Percentiles rank a stretch among this genome's conserved stretches.
Evolutionary conservation across 176 grass and related monocot genomes (phyloP).

Genomic region (Oryza longistaminata): DNA sequence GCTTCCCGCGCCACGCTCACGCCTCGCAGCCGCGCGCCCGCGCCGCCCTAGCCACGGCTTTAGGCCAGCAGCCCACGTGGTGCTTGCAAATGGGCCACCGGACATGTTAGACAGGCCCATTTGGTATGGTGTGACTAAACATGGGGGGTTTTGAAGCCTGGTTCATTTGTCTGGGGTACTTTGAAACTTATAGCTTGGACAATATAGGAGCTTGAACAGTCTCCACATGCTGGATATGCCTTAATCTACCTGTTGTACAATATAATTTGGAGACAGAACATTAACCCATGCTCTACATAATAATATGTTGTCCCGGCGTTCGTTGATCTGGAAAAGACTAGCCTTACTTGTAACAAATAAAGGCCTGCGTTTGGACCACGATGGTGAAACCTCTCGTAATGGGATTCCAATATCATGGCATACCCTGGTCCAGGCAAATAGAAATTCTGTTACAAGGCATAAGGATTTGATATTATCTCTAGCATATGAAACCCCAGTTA

Average conservation of each 20-base stretch:
- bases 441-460: background rate
- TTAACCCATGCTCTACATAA: conserved; percentile 14
- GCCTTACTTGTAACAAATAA: conserved; percentile 92
- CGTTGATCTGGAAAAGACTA: background rate
- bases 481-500: background rate
- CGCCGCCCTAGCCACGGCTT: too few relatives aligned
- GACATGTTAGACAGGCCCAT: too few relatives aligned
- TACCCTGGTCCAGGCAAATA: conserved; percentile 52
- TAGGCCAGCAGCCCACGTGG: too few relatives aligned
- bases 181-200: too few relatives aligned
- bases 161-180: too few relatives aligned
- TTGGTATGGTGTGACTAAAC: too few relatives aligned
- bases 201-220: conserved; percentile 58
- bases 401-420: conserved; percentile 74
- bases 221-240: conserved; percentile 83
- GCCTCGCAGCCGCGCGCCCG: too few relatives aligned
- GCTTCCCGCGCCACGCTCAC: too few relatives aligned
- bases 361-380: conserved; percentile 64
- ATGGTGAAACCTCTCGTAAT: conserved; percentile 63
- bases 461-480: conserved; percentile 21
- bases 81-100: too few relatives aligned
- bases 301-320: conserved; percentile 13
- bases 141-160: too few relatives aligned
- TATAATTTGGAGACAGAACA: background rate
- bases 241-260: conserved; percentile 77